Percentiles rank a stretch among this genome's conserved stretches.
Evolutionary conservation across 164 flowering plant species (phyloP).

Genomic region (Umbellularia californica): DNA sequence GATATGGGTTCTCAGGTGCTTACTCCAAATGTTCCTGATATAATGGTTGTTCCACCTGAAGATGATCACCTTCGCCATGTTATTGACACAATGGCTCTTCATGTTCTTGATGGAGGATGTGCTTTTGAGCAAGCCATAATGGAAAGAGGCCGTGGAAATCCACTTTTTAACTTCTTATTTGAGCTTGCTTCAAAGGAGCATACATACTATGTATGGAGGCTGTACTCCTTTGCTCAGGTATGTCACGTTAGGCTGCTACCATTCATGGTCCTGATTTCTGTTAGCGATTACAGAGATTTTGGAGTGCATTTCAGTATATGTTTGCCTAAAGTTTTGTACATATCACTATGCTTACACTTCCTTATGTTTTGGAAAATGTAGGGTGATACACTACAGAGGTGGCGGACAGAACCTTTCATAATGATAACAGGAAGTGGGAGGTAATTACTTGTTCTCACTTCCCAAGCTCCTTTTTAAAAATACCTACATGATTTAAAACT

Average conservation of each 20-base stretch:
- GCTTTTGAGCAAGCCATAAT: conserved; percentile 99
- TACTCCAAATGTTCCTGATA: conserved; percentile 98
- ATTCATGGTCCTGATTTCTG: not conserved
- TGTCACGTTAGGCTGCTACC: not conserved
- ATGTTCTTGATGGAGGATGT: conserved; percentile 98
- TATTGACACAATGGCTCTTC: conserved; percentile 94
- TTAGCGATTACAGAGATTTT: not conserved
- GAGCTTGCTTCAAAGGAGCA: conserved; percentile 97
- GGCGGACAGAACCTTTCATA: conserved; percentile 98
- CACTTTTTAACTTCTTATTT: conserved; percentile 86
- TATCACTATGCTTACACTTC: not conserved
- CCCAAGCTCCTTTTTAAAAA: not conserved
- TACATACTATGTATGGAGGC: conserved; percentile 98
- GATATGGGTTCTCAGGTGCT: conserved; percentile 57
- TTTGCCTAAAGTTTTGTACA: not conserved
- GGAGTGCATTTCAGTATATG: not conserved
- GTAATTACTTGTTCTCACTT: conserved; percentile 29
- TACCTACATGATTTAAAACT: not conserved
- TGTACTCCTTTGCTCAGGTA: conserved; percentile 99
- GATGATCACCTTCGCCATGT: conserved; percentile 86
- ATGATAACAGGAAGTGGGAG: conserved; percentile 99
- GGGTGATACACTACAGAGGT: conserved; percentile 99
- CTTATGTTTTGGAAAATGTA: conserved; percentile 25
- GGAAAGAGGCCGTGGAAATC: conserved; percentile 98
- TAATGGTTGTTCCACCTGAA: conserved; percentile 76